Conservation (phyloP, 2,329 filamentous ascomycete species). For the Stachybotrys echinatus region DNA sequence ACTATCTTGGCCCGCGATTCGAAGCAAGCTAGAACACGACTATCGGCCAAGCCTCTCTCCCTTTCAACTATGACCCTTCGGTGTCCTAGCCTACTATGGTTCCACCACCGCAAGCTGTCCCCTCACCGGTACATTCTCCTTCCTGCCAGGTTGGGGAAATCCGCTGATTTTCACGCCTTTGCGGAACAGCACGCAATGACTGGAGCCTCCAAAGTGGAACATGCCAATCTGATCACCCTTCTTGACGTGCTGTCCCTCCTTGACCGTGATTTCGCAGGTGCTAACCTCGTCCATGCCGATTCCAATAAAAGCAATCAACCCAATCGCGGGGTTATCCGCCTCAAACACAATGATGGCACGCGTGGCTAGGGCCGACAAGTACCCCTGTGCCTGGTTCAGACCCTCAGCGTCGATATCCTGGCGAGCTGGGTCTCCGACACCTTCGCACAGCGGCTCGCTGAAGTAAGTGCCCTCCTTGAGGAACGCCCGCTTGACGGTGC, state of each 20-base stretch:
- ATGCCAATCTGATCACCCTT: slow-evolving; percentile 72
- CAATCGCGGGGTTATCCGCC: slow-evolving; percentile 61
- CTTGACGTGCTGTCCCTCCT: slow-evolving; percentile 56
- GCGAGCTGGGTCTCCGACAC: slow-evolving; percentile 17
- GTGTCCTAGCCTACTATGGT: too few relatives aligned
- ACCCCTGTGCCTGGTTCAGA: slow-evolving; percentile 54
- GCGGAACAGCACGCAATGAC: slow-evolving; percentile 63
- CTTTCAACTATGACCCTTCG: too few relatives aligned
- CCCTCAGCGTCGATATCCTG: slow-evolving; percentile 26
- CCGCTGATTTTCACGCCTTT: slow-evolving; percentile 44
- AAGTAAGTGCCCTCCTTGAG: slow-evolving; percentile 64
- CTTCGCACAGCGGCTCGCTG: slow-evolving; percentile 46
- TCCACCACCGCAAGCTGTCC: slow-evolving; percentile 23
- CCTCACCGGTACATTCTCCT: slow-evolving; percentile 33
- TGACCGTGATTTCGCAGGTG: slow-evolving; percentile 66
- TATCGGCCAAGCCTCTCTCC: too few relatives aligned
- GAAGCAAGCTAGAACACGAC: too few relatives aligned
- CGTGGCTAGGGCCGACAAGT: slow-evolving; percentile 62
- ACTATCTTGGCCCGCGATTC: too few relatives aligned
- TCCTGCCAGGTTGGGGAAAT: slow-evolving; percentile 26
- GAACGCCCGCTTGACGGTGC: slow-evolving; percentile 52
- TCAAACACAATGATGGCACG: slow-evolving; percentile 66
- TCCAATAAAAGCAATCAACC: slow-evolving; percentile 64
- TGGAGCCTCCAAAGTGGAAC: slow-evolving; percentile 76
- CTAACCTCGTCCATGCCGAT: slow-evolving; percentile 76